Evolutionary conservation across 2,329 filamentous ascomycete species (phyloP), one percentile per base, ranked within the genome.

Genomic region (Fusarium sp.): DNA sequence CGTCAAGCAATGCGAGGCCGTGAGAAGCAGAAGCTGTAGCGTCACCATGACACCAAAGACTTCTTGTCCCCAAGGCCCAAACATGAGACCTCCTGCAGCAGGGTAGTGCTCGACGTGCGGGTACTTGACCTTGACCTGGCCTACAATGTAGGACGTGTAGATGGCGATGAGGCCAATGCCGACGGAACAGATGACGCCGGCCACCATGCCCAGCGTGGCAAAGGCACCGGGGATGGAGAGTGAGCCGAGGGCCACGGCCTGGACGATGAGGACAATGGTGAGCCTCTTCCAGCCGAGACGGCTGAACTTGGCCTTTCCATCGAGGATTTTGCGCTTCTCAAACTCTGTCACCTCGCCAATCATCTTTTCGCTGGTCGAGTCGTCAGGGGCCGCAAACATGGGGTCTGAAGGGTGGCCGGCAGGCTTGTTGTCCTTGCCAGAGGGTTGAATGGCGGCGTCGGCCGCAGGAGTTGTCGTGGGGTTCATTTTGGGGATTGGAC

Each of bases 1-100:
- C 1, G 90, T 92, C 62, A 93, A 83, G 50, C 92, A 84, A 80
- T 94, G 92, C n/a, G 90, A 91, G 18, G 87, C 90, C 82, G 91
- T 90, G 76, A 92, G 87, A 80, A 93, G 92, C 39, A 92, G 80
- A 8, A 93, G 83, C 79, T 92, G 89, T 10, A 93, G 79, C 5
- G 87, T 82, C 71, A 91, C 89, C 61, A 87, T 89, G 50, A 84
- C 80, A 14, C 89, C 90, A 58, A 92, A 84, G 35, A 93, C 76
- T 76, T 92, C 88, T 58, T 88, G 86, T 1, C 89, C 90, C 45
- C 88, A 82, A 7, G 80, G 82, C 4, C 92, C 92, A 68, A 85
- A 85, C 64, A 93, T 84, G 34, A 93, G 83, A 48, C 87, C 83
- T 9, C 90, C 91, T 2, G 89, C 91, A 71, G 93, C 92, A 23